phyloP scores from a whole-genome alignment of 352 stramenopile species.

The Thalassiosira livingstoniorum region DNA sequence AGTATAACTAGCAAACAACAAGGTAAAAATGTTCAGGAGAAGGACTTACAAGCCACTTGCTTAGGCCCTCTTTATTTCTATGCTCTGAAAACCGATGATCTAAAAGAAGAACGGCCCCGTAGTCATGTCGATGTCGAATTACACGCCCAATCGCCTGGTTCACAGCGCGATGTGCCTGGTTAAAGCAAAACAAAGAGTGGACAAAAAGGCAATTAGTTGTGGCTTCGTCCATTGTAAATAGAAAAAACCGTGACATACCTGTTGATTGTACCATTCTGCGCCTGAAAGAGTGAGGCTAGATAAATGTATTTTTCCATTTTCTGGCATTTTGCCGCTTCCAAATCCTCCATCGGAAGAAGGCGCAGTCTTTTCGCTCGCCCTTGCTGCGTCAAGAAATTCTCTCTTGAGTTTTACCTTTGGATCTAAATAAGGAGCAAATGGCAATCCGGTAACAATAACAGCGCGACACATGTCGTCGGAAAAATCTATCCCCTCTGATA shows the following conservation, averaged over 20 bases:
- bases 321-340: slow-evolving; percentile 32
- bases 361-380: slow-evolving; percentile 49
- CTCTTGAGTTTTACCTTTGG: slow-evolving; percentile 98
- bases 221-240: too few relatives aligned
- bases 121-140: slow-evolving; percentile 98
- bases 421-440: slow-evolving; percentile 97
- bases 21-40: too few relatives aligned
- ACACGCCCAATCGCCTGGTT: slow-evolving; percentile 99
- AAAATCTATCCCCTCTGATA: slow-evolving; percentile 98
- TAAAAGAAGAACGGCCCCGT: slow-evolving; percentile 96
- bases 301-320: slow-evolving; percentile 10
- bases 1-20: too few relatives aligned
- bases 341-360: slow-evolving; percentile 72
- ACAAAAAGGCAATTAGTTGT: too few relatives aligned
- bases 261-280: slow-evolving; percentile 98
- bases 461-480: slow-evolving; percentile 95
- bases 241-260: too few relatives aligned
- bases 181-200: neutral
- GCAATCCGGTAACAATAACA: slow-evolving; percentile 99
- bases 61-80: slow-evolving; percentile 92
- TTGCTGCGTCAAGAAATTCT: slow-evolving; percentile 91
- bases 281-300: slow-evolving; percentile 89
- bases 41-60: slow-evolving; percentile 92
- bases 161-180: slow-evolving; percentile 92
- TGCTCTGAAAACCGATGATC: slow-evolving; percentile 95